A percentile compares a stretch with the other conserved stretches of the same genome.
phyloP scores from a whole-genome alignment of 345 rosid species.

The Noccaea caerulescens region DNA sequence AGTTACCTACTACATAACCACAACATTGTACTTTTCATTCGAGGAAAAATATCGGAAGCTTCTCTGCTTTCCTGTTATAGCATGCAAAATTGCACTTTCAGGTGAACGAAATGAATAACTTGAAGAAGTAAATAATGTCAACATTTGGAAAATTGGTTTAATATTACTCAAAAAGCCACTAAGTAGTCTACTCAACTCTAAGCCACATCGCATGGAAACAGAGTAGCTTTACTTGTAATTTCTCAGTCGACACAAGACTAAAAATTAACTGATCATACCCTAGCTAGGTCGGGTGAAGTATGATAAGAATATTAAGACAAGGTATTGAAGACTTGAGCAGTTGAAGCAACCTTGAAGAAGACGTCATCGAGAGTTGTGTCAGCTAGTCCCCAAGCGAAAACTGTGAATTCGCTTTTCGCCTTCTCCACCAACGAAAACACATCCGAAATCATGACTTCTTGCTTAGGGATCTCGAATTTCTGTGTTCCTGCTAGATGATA shows the following conservation, averaged over 20 bases:
- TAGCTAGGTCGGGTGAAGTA: conserved; percentile 7
- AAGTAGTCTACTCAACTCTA: conserved; percentile 45
- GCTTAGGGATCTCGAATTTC: conserved; percentile 91
- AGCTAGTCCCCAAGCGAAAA: conserved; percentile 92
- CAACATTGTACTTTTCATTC: conserved; percentile 14
- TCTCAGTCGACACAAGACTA: too few relatives aligned
- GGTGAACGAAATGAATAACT: conserved; percentile 21
- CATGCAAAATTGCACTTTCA: conserved; percentile 21
- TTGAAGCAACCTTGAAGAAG: conserved; percentile 74
- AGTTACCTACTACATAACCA: neutral
- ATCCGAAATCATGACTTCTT: conserved; percentile 69
- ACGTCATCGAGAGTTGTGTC: conserved; percentile 96
- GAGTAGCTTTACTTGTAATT: neutral
- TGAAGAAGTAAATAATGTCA: conserved; percentile 32
- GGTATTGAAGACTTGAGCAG: conserved; percentile 50
- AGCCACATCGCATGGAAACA: conserved; percentile 36
- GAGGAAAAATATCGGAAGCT: conserved; percentile 14
- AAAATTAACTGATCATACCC: neutral
- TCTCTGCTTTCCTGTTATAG: conserved; percentile 27
- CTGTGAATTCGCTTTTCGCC: conserved; percentile 75
- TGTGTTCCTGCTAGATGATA: conserved; percentile 88
- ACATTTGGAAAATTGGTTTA: conserved; percentile 30
- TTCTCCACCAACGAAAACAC: conserved; percentile 76
- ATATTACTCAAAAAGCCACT: conserved; percentile 35
- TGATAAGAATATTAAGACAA: conserved; percentile 38